Evolutionary conservation across 108 stramenopile species (phyloP).

Genomic region (Cyclotella cryptica): DNA sequence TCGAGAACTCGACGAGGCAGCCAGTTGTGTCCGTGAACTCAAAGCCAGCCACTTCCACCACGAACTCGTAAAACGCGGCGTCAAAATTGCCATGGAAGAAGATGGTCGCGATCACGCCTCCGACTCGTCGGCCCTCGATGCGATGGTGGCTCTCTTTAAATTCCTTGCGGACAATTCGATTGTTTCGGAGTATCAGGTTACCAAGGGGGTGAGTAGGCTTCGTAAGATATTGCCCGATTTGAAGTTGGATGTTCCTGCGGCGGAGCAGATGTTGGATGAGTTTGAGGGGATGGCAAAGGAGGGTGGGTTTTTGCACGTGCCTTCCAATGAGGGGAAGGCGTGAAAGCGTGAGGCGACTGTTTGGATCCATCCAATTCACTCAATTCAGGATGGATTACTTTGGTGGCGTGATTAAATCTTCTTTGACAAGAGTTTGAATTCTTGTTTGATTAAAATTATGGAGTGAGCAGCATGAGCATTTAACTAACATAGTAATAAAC

Average conservation of each 20-base stretch:
- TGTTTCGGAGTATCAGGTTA: conserved; percentile 83
- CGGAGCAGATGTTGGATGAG: conserved; percentile 67
- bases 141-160: conserved; percentile 79
- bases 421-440: no score
- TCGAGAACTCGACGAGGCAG: conserved; percentile 93
- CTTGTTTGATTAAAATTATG: no score
- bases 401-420: no score
- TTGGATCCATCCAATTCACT: no score
- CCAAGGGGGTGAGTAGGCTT: conserved; percentile 78
- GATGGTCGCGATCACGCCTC: conserved; percentile 69
- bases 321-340: neutral
- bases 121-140: conserved; percentile 64
- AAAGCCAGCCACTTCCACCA: conserved; percentile 92
- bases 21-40: conserved; percentile 90
- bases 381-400: no score
- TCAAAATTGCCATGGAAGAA: conserved; percentile 86
- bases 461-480: no score
- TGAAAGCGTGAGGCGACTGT: neutral
- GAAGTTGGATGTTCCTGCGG: conserved; percentile 80
- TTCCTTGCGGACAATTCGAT: conserved; percentile 78
- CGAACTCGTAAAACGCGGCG: conserved; percentile 97
- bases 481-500: no score
- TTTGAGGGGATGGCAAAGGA: conserved; percentile 75
- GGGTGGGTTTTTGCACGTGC: conserved; percentile 49
- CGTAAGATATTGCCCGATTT: conserved; percentile 73